These are phyloP conservation scores for Saccharum spontaneum DNA, from an alignment of 176 grass and related monocot species.

Conservation along the genomic window DNA sequence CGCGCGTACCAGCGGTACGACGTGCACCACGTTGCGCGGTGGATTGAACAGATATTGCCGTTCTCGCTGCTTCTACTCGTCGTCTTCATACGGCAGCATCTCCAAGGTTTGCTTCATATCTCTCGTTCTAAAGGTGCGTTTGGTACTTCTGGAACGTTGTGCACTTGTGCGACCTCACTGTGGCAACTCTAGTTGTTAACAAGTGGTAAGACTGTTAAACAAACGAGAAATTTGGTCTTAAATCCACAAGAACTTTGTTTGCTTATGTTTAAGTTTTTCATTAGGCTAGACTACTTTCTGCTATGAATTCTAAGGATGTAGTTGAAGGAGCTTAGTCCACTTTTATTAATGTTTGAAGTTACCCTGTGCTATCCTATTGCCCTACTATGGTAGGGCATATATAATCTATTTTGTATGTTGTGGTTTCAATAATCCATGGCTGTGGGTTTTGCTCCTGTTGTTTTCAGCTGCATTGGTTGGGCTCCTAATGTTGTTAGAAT, in stretches of 20 bases:
- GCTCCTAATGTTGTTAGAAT: neutral
- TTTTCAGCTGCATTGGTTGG: conserved; percentile 1
- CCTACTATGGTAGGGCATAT: neutral
- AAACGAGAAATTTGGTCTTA: neutral
- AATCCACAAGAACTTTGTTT: neutral
- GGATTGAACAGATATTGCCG: conserved; percentile 96
- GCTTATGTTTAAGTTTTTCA: conserved; percentile 4
- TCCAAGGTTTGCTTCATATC: conserved; percentile 71
- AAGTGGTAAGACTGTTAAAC: conserved; percentile 7
- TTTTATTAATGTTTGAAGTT: conserved; percentile 13
- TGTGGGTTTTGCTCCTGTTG: neutral
- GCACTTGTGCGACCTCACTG: neutral
- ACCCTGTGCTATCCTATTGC: neutral
- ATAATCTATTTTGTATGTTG: neutral
- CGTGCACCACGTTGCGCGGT: conserved; percentile 85
- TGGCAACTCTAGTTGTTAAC: conserved; percentile 10
- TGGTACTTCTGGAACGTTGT: neutral
- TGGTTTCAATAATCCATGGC: neutral
- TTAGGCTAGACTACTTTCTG: conserved; percentile 11
- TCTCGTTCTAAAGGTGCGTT: neutral
- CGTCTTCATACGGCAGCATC: conserved; percentile 96
- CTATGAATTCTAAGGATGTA: neutral
- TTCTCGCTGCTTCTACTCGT: conserved; percentile 95
- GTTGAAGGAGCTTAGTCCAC: neutral
- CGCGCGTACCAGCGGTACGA: conserved; percentile 87